Evolutionary conservation across 108 stramenopile genomes (phyloP).

Genomic region (Epithemia pelagica): DNA sequence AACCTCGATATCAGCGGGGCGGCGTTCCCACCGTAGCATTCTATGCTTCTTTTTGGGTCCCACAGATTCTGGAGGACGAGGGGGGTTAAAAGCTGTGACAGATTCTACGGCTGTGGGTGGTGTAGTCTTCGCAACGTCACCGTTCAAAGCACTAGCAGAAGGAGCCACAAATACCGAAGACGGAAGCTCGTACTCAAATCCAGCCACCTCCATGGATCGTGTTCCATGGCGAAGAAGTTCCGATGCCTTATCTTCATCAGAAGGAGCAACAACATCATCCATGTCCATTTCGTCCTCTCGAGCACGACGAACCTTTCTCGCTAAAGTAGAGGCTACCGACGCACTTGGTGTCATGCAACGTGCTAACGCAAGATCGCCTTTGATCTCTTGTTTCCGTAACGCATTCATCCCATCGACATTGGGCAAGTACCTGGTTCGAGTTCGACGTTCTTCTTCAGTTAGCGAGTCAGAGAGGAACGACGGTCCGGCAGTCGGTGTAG

Average conservation of each 20-base stretch:
- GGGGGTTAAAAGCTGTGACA: slow-evolving; percentile 74
- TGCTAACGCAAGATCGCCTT: slow-evolving; percentile 60
- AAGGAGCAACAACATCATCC: slow-evolving; percentile 22
- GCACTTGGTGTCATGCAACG: slow-evolving; percentile 20
- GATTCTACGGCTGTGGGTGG: slow-evolving; percentile 56
- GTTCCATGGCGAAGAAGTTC: slow-evolving; percentile 17
- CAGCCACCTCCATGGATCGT: slow-evolving; percentile 4
- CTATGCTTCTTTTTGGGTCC: slow-evolving; percentile 73
- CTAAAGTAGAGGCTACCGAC: slow-evolving; percentile 7
- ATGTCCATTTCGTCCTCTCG: slow-evolving; percentile 33
- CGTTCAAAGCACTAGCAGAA: slow-evolving; percentile 5
- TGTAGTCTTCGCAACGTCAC: slow-evolving; percentile 8
- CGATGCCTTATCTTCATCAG: slow-evolving; percentile 29
- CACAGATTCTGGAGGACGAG: slow-evolving; percentile 79
- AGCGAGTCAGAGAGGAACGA: slow-evolving; percentile 61
- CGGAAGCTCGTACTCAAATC: slow-evolving; percentile 14
- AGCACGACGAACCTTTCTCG: background rate
- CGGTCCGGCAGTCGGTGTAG: slow-evolving; percentile 11
- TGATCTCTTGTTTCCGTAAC: slow-evolving; percentile 67
- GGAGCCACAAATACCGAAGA: slow-evolving; percentile 40
- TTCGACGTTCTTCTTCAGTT: slow-evolving; percentile 71
- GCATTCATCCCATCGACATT: slow-evolving; percentile 73
- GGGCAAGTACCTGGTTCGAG: slow-evolving; percentile 67
- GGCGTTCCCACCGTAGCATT: slow-evolving; percentile 72
- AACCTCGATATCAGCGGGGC: slow-evolving; percentile 67